phyloP scores from a whole-genome alignment of 345 rosid genomes.

The Cardamine resedifolia region DNA sequence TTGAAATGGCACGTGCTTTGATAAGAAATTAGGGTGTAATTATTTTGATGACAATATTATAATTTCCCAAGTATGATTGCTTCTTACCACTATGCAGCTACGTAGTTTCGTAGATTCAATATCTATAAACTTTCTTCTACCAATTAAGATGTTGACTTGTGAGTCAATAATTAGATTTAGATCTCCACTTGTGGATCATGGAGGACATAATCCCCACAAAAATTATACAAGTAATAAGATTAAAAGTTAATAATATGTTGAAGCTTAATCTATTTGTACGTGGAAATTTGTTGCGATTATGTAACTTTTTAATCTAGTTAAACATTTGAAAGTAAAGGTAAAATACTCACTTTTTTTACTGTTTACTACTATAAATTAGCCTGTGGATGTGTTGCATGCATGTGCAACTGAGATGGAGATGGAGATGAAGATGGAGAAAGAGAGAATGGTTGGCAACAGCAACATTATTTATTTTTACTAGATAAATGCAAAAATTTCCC shows the following conservation, averaged over 20 bases:
- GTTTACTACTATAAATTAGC: slow-evolving; percentile 6
- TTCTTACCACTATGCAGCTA: background rate
- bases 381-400: slow-evolving; percentile 26
- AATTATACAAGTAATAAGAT: background rate
- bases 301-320: background rate
- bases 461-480: background rate
- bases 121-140: background rate
- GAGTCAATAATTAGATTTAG: background rate
- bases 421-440: no score
- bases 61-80: slow-evolving; percentile 20
- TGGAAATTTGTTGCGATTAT: background rate
- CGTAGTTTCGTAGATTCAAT: background rate
- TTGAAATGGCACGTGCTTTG: slow-evolving; percentile 25
- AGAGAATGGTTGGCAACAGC: slow-evolving; percentile 35
- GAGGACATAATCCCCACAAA: background rate
- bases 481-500: slow-evolving; percentile 12
- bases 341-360: no score
- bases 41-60: slow-evolving; percentile 5
- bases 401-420: slow-evolving; percentile 27
- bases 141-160: background rate
- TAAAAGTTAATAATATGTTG: background rate
- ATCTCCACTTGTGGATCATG: background rate
- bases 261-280: background rate
- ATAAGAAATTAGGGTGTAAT: slow-evolving; percentile 20
- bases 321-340: background rate